Percentiles rank a stretch among this genome's conserved stretches.
Evolutionary conservation across 495 filamentous ascomycete species (phyloP).

Genomic region (Aspergillus ostianus): DNA sequence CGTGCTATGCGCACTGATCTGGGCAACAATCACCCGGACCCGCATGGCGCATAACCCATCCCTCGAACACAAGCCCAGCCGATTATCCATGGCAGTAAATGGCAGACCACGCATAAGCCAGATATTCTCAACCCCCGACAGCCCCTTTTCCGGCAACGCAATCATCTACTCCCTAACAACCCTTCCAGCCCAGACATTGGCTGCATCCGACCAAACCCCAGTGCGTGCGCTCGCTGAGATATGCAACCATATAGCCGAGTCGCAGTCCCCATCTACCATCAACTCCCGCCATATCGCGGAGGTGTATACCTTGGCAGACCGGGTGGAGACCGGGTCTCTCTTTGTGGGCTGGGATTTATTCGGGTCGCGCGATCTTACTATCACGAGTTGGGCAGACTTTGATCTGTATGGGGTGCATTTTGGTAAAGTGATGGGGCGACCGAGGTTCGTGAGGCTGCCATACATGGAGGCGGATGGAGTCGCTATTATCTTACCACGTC

Average conservation of each 20-base stretch:
- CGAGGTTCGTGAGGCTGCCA: slow-evolving; percentile 11
- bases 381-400: slow-evolving; percentile 16
- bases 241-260: slow-evolving; percentile 2
- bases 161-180: slow-evolving; percentile 8
- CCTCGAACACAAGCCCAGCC: not conserved
- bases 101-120: slow-evolving; percentile 7
- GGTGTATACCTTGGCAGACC: not conserved
- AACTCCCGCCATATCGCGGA: slow-evolving; percentile 10
- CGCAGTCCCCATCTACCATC: not conserved
- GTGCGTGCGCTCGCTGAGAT: slow-evolving; percentile 3
- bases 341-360: slow-evolving; percentile 14
- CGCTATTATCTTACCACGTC: slow-evolving; percentile 13
- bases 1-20: slow-evolving; percentile 13
- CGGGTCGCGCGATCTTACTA: slow-evolving; percentile 10
- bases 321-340: not conserved
- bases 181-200: not conserved
- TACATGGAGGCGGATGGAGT: slow-evolving; percentile 18
- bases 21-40: slow-evolving; percentile 16
- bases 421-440: slow-evolving; percentile 6
- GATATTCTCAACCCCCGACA: not conserved
- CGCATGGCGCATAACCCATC: slow-evolving; percentile 5
- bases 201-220: not conserved
- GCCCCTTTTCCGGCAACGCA: slow-evolving; percentile 8
- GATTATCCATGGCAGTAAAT: slow-evolving; percentile 12
- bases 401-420: slow-evolving; percentile 13